Conservation (phyloP, 805 yeast species). For the Saturnispora sanitii region DNA sequence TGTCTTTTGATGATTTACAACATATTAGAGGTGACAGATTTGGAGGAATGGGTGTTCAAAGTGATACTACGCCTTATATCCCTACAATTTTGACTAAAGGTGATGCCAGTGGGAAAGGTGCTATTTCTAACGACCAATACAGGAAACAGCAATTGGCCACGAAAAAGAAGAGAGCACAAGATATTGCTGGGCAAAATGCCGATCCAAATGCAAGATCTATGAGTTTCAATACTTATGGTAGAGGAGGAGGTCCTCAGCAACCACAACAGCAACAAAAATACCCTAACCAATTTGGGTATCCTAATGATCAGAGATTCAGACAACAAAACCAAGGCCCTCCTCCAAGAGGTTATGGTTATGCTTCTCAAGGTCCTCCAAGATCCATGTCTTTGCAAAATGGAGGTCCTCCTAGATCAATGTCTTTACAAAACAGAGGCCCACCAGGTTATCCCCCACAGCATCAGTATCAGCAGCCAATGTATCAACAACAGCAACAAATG, state of each 20-base stretch:
- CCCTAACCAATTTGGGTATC: background rate
- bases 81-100: constrained; percentile 47
- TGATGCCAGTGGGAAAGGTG: constrained; percentile 20
- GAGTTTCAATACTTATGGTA: constrained; percentile 13
- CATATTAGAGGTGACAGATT: constrained; percentile 58
- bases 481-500: constrained; percentile 15
- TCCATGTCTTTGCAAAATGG: constrained; percentile 14
- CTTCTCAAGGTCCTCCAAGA: constrained; percentile 6
- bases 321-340: background rate
- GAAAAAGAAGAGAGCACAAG: constrained; percentile 42
- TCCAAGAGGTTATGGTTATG: background rate
- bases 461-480: too few relatives aligned
- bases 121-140: constrained; percentile 47
- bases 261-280: constrained; percentile 4
- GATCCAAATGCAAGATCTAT: constrained; percentile 2
- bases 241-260: too few relatives aligned
- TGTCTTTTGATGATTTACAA: constrained; percentile 56
- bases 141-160: constrained; percentile 61
- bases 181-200: constrained; percentile 21
- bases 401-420: constrained; percentile 20
- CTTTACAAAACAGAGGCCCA: too few relatives aligned
- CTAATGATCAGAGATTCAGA: background rate
- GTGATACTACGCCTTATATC: constrained; percentile 63
- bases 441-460: too few relatives aligned
- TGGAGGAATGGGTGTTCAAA: constrained; percentile 22